These are phyloP conservation scores for Jaltomata sinuosa DNA, from an alignment of 257 asterid species.

Conservation along the genomic window DNA sequence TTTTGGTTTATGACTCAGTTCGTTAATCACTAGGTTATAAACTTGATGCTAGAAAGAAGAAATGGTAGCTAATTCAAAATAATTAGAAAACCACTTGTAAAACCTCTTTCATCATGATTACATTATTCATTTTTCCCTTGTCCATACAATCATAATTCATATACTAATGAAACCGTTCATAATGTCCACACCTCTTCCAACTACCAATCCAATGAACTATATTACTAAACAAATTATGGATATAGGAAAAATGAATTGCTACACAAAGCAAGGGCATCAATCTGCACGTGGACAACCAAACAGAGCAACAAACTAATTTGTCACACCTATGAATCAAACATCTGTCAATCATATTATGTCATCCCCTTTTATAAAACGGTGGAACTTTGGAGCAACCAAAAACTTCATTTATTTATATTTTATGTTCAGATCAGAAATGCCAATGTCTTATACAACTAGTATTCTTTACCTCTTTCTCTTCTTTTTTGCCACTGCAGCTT, in stretches of 20 bases:
- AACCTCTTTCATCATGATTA: not conserved
- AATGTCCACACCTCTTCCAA: not conserved
- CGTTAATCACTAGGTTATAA: too few species aligned
- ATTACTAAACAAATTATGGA: not conserved
- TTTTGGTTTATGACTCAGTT: too few species aligned
- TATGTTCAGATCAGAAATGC: not conserved
- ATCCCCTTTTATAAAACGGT: not conserved
- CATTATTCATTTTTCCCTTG: not conserved
- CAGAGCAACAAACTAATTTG: not conserved
- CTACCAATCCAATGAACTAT: not conserved
- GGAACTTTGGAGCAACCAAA: not conserved
- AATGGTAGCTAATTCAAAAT: not conserved
- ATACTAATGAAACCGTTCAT: not conserved
- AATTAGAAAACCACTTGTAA: not conserved
- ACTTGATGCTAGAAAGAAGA: too few species aligned
- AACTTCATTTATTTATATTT: not conserved
- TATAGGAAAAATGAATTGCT: not conserved
- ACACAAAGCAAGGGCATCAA: not conserved
- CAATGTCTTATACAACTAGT: not conserved
- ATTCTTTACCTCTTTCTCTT: slow-evolving; percentile 11
- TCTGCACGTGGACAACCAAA: not conserved
- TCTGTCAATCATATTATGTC: not conserved
- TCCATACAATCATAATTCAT: not conserved
- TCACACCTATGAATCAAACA: not conserved
- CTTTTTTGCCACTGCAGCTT: slow-evolving; percentile 4